Base-by-base conservation (phyloP, 345 rosid genomes). In the Schrenkiella parvula region DNA sequence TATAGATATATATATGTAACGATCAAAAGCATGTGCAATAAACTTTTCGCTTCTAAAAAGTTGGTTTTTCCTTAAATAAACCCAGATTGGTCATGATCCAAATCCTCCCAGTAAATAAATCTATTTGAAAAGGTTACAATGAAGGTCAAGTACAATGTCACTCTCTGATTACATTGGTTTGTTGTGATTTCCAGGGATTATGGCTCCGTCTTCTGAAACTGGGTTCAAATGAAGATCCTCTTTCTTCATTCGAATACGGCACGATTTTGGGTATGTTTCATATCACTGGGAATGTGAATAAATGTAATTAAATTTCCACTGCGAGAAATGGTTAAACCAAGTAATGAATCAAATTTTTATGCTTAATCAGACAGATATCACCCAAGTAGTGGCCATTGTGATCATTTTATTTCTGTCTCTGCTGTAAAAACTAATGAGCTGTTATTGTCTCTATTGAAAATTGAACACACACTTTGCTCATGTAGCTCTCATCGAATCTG, bases 241-340 rank as follows among this genome's bases (percentile, higher is more conserved):
- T 95, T 79, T 92, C 99, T 72, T 95, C 99, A 54, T 95, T 95
- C 70, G 99, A 95, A 80, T 89, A 95, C 22, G 99, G 99, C 81
- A 95, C 99, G 53, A 92, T 95, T 64, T 82, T 88, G 76, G 98
- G 97, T 88, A 92, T 74, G 80, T 70, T 78, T 60, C 64, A 38
- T 68, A 71, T 70, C 51, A 48, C n/a, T 28, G 26, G 12, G 35
- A 62, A 21, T 64, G 66, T 70, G 46, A 46, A 55, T 70, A 37
- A 37, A 46, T 54, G n/a, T 69, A 19, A 42, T 19, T 29, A 29
- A 21, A 6, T 4, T 8, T 68, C 35, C 38, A 17, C 39, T 13
- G 38, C 28, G 59, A 17, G 29, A 64, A 34, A 21, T 64, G 22
- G 37, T 32, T 60, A 17, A 50, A 68, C 22, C 31, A 25, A 13